Evolutionary conservation across 768 basidiomycete genomes (phyloP), one percentile per base, ranked within the genome.

Genomic region (Boletus reticulatus): DNA sequence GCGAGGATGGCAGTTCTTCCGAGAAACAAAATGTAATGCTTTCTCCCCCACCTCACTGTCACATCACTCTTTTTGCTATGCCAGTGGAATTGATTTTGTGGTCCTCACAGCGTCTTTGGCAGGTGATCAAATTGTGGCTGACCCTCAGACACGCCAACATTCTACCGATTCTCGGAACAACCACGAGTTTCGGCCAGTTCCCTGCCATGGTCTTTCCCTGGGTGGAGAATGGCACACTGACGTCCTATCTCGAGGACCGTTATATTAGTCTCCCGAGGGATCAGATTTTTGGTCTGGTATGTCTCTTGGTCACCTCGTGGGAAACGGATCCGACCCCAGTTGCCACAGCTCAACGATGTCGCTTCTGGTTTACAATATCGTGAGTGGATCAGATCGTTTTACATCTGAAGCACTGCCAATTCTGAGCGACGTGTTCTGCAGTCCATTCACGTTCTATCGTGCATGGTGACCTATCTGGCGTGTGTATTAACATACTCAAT

Each of bases 391-490:
- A 29, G 7, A 3, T 9, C 8, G 27, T 1, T 4, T n/a, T 2
- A 4, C 4, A 0, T n/a, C 19, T 4, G 4, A 13, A 9, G 16
- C 13, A 17, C 16, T 4, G 20, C 16, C 29, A 12, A 29, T n/a
- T 4, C 4, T 7, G 34, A 19, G 4, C 13, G 10, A 32, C 34
- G 4, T 20, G 1, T 29, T 29, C 9, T 8, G 5, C 14, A 62
- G 64, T 65, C 13, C 64, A 65, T 19, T 60, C 63, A 4, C 22
- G 29, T 13, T 66, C 41, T 32, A 10, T 66, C 31, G 50, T 61
- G 29, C 64, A 66, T 20, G 62, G 64, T 0, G 57, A 66, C 13
- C 48, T 66, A 20, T 63, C 64, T 2, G 64, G 59, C 8, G 60
- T 63, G 36, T 14, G 64, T 34, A 16, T 11, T 22, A 24, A 29